Conservation (phyloP, 805 yeast genomes). For the Priceomyces carsonii region DNA sequence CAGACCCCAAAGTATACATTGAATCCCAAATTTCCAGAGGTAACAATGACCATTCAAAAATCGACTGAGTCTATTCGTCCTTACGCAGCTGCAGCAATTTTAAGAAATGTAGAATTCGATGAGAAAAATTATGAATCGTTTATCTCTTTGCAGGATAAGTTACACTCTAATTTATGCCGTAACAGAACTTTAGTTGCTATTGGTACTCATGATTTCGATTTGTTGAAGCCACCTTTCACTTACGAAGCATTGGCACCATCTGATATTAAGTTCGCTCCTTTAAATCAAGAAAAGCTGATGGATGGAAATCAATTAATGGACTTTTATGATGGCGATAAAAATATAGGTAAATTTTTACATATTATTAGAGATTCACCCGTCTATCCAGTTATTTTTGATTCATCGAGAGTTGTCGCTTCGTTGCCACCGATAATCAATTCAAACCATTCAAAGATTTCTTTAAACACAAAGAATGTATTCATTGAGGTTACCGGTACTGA, state of each 20-base stretch:
- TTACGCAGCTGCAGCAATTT: conserved; percentile 91
- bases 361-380: conserved; percentile 87
- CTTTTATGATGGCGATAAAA: conserved; percentile 87
- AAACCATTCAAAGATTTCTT: conserved; percentile 81
- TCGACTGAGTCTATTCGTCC: conserved; percentile 81
- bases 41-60: conserved; percentile 69
- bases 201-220: conserved; percentile 95
- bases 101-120: conserved; percentile 80
- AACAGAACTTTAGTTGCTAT: conserved; percentile 96
- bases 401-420: conserved; percentile 76
- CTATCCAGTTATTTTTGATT: conserved; percentile 86
- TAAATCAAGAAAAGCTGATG: conserved; percentile 69
- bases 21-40: conserved; percentile 59
- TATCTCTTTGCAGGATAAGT: conserved; percentile 92
- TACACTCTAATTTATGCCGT: conserved; percentile 94
- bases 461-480: conserved; percentile 84
- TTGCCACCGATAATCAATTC: conserved; percentile 97
- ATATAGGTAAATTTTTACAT: conserved; percentile 84
- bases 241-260: conserved; percentile 83
- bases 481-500: conserved; percentile 96
- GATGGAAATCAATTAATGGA: conserved; percentile 81
- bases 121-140: conserved; percentile 90
- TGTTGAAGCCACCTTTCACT: conserved; percentile 77
- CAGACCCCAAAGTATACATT: conserved; percentile 68
- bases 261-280: conserved; percentile 72